phyloP scores from a whole-genome alignment of 257 asterid genomes.

The Nicotiana tabacum region DNA sequence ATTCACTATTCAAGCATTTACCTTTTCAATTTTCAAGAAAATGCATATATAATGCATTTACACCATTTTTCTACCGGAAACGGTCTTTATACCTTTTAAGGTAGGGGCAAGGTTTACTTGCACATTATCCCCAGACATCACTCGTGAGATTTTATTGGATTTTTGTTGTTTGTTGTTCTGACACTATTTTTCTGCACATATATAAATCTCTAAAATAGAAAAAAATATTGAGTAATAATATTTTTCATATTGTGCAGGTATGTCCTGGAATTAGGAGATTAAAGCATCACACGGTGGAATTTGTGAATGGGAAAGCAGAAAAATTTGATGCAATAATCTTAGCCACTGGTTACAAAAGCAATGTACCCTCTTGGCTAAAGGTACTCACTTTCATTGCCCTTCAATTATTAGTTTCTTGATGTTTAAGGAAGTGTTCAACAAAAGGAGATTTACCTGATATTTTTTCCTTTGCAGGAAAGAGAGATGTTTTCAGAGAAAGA shows the following conservation, averaged over 20 bases:
- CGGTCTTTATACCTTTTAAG: rapidly evolving
- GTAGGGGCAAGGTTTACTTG: too few relatives aligned
- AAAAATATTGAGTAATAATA: too few relatives aligned
- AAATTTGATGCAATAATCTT: slow-evolving; percentile 48
- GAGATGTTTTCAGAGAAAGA: slow-evolving; percentile 78
- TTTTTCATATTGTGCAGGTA: slow-evolving; percentile 19
- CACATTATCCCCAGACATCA: too few relatives aligned
- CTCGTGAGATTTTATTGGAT: too few relatives aligned
- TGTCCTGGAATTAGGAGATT: slow-evolving; percentile 42
- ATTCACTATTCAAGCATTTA: background rate
- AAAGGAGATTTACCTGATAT: background rate
- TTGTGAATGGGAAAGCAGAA: slow-evolving; percentile 47
- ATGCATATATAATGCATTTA: too few relatives aligned
- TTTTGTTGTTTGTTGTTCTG: too few relatives aligned
- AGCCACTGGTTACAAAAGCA: slow-evolving; percentile 72
- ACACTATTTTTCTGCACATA: too few relatives aligned
- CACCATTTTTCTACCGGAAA: too few relatives aligned
- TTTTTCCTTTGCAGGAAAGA: slow-evolving; percentile 36
- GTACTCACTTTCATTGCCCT: slow-evolving; percentile 7
- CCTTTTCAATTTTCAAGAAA: background rate
- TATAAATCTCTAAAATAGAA: too few relatives aligned
- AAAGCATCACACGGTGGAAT: slow-evolving; percentile 36
- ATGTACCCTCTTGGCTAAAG: slow-evolving; percentile 65
- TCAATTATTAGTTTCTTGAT: background rate
- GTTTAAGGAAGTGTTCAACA: background rate